Base-by-base conservation (phyloP, 2,329 filamentous ascomycete species). In the Penicillium sp. region DNA sequence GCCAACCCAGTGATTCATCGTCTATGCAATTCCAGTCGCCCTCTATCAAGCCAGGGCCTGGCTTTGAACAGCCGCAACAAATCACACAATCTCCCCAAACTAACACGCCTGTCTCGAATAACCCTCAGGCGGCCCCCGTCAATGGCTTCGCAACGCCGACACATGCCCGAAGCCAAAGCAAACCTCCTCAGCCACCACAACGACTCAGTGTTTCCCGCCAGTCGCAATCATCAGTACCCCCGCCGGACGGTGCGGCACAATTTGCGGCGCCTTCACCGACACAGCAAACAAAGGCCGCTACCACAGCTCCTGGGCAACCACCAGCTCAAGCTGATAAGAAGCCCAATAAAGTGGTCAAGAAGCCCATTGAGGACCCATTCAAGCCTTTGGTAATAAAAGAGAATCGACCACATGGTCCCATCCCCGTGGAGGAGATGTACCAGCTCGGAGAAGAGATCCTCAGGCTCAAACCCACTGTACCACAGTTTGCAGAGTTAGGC, bases 401-500 rank as follows among this genome's bases (percentile, higher is more conserved):
- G 51, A 69, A 77, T 25, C 73, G 74, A 28, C 74, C 75, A 1
- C 81, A 81, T 61, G 88, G 88, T 6, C 86, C 87, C 1, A 74
- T 90, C 41, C 77, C 85, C 41, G 68, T 89, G 9, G 70, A 77
- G 25, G 76, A 80, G 4, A 69, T 85, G 14, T 72, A 71, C 37
- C 75, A 77, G 33, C 62, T 88, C 33, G 82, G 83, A 4, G 71
- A 75, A 22, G 79, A 85, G 31, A 72, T 95, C 25, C 70, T 79
- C 33, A 72, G 74, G 30, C 72, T 79, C 53, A 85, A 81, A 54
- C 87, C 89, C 0, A 82, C 85, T 39, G 73, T 88, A 25, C 90
- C 92, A 0, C 69, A 73, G 2, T 73, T 88, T 12, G 70, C 75
- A 14, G 89, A 96, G 52, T 73, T 96, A 35, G 92, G 90, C 6